Evolutionary conservation across 306 rosid species (phyloP).

Genomic region (Lathyrus tuberosus): DNA sequence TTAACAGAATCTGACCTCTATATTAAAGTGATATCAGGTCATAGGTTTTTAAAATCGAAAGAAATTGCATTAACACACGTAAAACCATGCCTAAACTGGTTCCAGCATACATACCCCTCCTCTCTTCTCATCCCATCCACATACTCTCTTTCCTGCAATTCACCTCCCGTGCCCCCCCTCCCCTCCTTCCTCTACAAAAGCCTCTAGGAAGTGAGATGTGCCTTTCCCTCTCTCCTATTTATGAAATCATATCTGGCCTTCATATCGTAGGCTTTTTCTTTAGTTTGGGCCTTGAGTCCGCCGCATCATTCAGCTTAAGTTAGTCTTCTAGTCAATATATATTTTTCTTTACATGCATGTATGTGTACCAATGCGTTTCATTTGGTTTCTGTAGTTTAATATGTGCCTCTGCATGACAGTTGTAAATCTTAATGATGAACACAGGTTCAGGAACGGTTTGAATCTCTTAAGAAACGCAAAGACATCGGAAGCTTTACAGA

Average conservation of each 20-base stretch:
- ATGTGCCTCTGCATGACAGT: constrained; percentile 12
- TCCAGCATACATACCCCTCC: background rate
- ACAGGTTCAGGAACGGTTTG: constrained; percentile 93
- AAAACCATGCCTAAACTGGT: background rate
- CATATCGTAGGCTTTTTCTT: background rate
- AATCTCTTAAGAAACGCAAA: constrained; percentile 84
- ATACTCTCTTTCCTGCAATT: background rate
- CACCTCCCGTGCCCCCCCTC: background rate
- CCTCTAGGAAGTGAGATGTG: background rate
- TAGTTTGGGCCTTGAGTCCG: background rate
- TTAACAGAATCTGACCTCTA: background rate
- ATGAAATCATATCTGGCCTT: background rate
- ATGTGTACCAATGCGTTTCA: constrained; percentile 6
- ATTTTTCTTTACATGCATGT: background rate
- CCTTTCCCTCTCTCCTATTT: background rate
- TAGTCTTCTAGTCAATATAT: constrained; percentile 15
- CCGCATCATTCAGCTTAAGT: background rate
- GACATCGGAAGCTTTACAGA: constrained; percentile 79
- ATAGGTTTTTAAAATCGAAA: background rate
- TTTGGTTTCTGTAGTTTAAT: constrained; percentile 26
- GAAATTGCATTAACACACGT: background rate
- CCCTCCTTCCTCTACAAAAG: background rate
- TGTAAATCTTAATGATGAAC: constrained; percentile 43
- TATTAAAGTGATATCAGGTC: background rate
- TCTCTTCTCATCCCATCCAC: constrained; percentile 2